Base-by-base conservation (phyloP, 2,329 filamentous ascomycete species). In the Cercospora brassicicola region DNA sequence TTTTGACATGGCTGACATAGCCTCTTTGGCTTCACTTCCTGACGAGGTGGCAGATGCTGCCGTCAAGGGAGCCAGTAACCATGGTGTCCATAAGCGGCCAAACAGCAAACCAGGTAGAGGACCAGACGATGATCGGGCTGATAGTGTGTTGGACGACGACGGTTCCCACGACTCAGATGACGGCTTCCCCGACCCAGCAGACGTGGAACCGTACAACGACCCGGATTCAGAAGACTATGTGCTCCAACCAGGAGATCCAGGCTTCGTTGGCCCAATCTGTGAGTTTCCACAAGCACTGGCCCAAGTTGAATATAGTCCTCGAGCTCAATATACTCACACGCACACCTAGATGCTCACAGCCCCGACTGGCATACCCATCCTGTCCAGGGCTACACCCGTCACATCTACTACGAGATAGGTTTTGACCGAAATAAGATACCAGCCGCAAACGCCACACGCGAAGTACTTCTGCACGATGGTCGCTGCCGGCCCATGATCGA, bases 331-430 rank as follows among this genome's bases (percentile, higher is more conserved):
- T 20, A 20, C 18, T 20, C 18, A 20, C 18, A 20, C 18, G 18
- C 18, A 20, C 18, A 2, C 18, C 18, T 20, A 57, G 55, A 57
- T 3, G 9, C 31, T 4, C 63, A 60, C 28, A 65, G 63, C 10
- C 63, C 63, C 3, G 63, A 65, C 3, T 65, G 63, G 56, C 55
- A 65, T 6, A 42, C 31, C 4, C 39, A 59, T 53, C 20, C 28
- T 10, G 36, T 65, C 23, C 28, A 36, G 23, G 31, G n/a, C 2
- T 65, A 59, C 39, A 42, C 56, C 13, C 11, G 48, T 11, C 23
- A 45, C n/a, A 15, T 62, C 23, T 45, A 30, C 48, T 61, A 62
- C 3, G 20, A 56, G 20, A 42, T 67, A 42, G 59, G 61, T 18
- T 63, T 31, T 5, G 15, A 59, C 26, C 31, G 65, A 13, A 30